These are phyloP conservation scores for Xylaria intraflava DNA, from an alignment of 495 filamentous ascomycete species.

Conservation along the genomic window DNA sequence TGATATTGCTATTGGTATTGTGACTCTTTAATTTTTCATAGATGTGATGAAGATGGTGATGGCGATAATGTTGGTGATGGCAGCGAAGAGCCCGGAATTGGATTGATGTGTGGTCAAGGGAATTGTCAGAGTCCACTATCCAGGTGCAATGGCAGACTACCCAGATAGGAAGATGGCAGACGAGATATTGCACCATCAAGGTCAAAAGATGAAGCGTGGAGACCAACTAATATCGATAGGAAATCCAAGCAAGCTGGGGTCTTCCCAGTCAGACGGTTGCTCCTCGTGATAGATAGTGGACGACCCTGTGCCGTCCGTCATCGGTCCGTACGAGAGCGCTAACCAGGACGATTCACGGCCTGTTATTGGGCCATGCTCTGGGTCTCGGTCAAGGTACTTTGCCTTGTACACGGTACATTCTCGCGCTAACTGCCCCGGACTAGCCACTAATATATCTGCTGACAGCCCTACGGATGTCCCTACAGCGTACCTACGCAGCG, in stretches of 20 bases:
- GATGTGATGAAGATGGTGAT: neutral
- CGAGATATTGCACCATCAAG: neutral
- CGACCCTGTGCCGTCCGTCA: constrained; percentile 32
- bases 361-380: no score
- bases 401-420: no score
- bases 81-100: neutral
- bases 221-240: constrained; percentile 1
- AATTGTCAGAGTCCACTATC: no score
- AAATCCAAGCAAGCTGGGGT: neutral
- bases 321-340: constrained; percentile 25
- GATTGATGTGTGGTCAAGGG: neutral
- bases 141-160: neutral
- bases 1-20: neutral
- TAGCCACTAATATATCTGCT: no score
- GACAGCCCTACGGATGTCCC: no score
- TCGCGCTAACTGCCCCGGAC: no score
- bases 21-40: neutral
- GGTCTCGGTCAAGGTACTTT: no score
- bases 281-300: constrained; percentile 29
- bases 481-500: no score
- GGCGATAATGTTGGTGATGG: neutral
- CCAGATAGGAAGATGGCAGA: neutral
- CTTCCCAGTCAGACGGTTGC: constrained; percentile 18
- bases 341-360: constrained; percentile 7
- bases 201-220: neutral